Evolutionary conservation across 1,284 basidiomycete species (phyloP).

Genomic region (Ustilago curta): DNA sequence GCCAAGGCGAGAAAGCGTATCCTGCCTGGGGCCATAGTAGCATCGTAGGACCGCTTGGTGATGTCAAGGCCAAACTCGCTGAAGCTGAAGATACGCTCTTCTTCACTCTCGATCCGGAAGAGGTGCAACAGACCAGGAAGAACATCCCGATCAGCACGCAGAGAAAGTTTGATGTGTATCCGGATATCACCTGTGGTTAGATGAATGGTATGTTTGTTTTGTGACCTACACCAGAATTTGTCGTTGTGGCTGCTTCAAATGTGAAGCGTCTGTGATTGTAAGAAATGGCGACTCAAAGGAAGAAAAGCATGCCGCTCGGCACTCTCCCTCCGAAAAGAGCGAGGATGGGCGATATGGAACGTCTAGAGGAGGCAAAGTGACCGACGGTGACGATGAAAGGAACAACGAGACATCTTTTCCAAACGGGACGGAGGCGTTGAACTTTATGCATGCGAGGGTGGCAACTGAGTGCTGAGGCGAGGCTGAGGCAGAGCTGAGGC

Average conservation of each 20-base stretch:
- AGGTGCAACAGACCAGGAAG: conserved; percentile 50
- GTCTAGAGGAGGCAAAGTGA: too few relatives aligned
- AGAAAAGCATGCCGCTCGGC: too few relatives aligned
- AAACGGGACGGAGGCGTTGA: too few relatives aligned
- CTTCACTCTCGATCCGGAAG: conserved; percentile 57
- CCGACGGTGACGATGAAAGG: too few relatives aligned
- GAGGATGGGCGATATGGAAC: too few relatives aligned
- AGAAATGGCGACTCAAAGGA: too few relatives aligned
- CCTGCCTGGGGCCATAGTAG: conserved; percentile 67
- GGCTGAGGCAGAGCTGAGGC: too few relatives aligned
- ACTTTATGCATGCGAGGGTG: too few relatives aligned
- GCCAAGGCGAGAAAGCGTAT: conserved; percentile 59
- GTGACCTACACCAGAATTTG: too few relatives aligned
- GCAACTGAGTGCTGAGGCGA: too few relatives aligned
- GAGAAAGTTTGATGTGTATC: conserved; percentile 62
- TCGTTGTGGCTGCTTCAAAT: neutral
- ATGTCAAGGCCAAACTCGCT: conserved; percentile 80
- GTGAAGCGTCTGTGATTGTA: neutral
- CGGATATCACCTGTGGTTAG: conserved; percentile 52
- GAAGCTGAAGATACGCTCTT: conserved; percentile 82
- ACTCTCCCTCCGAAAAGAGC: too few relatives aligned
- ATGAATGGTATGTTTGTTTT: neutral
- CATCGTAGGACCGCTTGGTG: conserved; percentile 74
- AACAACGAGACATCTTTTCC: too few relatives aligned
- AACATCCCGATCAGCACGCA: conserved; percentile 63